These are phyloP conservation scores for Globisporangium takayamanum DNA, from an alignment of 352 stramenopile species.

Conservation along the genomic window DNA sequence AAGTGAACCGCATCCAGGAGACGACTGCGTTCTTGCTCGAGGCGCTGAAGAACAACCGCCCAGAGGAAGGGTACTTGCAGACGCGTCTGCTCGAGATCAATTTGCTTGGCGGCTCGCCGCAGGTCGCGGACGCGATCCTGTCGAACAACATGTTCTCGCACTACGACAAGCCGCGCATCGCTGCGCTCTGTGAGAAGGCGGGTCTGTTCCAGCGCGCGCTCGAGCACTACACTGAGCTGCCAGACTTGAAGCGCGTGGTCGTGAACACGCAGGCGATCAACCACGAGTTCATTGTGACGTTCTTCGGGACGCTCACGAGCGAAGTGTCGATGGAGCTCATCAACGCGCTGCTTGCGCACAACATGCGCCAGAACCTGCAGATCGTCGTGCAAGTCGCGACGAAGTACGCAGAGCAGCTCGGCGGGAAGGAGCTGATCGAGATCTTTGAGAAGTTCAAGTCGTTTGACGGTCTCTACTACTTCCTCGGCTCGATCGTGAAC, in stretches of 20 bases:
- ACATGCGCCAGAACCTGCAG: constrained; percentile 97
- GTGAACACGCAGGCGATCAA: constrained; percentile 91
- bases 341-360: constrained; percentile 97
- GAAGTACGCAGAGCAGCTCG: constrained; percentile 92
- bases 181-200: constrained; percentile 97
- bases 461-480: constrained; percentile 98
- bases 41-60: constrained; percentile 98
- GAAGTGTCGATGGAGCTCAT: constrained; percentile 98
- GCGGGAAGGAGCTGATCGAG: constrained; percentile 93
- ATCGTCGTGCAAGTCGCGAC: constrained; percentile 98
- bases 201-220: constrained; percentile 98
- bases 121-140: constrained; percentile 99
- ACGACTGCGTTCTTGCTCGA: constrained; percentile 99
- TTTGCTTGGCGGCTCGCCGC: constrained; percentile 96
- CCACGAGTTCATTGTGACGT: constrained; percentile 98
- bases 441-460: constrained; percentile 99
- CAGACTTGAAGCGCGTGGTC: constrained; percentile 95
- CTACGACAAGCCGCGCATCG: constrained; percentile 97
- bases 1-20: constrained; percentile 98
- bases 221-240: constrained; percentile 98
- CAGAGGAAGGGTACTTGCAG: constrained; percentile 98
- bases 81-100: constrained; percentile 99
- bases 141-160: constrained; percentile 99
- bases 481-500: constrained; percentile 98
- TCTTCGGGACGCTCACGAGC: constrained; percentile 97